Evolutionary conservation across 352 stramenopile genomes (phyloP).

Genomic region (Pythium scleroteichum): DNA sequence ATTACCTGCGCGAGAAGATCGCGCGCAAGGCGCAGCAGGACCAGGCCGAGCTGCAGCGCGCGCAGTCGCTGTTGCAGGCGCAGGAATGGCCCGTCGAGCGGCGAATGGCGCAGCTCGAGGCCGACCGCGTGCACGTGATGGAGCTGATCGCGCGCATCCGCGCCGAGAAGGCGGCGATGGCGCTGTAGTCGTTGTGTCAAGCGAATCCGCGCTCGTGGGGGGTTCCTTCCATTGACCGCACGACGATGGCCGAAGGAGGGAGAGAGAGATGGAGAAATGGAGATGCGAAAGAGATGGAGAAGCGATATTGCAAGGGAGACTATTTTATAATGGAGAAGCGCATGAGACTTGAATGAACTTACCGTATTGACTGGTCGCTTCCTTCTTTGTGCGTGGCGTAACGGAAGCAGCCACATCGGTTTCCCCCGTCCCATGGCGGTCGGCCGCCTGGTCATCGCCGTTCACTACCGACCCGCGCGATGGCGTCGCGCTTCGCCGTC

Average conservation of each 20-base stretch:
- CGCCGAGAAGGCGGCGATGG: constrained; percentile 46
- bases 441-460: background rate
- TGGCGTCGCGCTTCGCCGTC: constrained; percentile 33
- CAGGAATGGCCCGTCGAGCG: constrained; percentile 79
- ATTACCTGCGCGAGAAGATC: constrained; percentile 87
- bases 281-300: background rate
- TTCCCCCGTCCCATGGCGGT: background rate
- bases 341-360: background rate
- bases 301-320: background rate
- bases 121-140: constrained; percentile 71
- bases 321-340: constrained; percentile 1
- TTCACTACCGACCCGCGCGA: background rate
- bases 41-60: constrained; percentile 55
- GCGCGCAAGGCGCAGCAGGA: constrained; percentile 69
- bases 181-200: constrained; percentile 16
- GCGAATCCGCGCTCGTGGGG: background rate
- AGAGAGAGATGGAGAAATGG: constrained; percentile 2
- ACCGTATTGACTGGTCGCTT: too few relatives aligned
- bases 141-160: constrained; percentile 78
- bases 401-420: constrained; percentile 13
- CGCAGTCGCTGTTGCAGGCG: constrained; percentile 42
- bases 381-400: background rate
- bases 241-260: background rate
- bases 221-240: too few relatives aligned
- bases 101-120: constrained; percentile 80